These are phyloP conservation scores for Incumbomyces lentus DNA, from an alignment of 2,329 filamentous ascomycete species.

Conservation along the genomic window DNA sequence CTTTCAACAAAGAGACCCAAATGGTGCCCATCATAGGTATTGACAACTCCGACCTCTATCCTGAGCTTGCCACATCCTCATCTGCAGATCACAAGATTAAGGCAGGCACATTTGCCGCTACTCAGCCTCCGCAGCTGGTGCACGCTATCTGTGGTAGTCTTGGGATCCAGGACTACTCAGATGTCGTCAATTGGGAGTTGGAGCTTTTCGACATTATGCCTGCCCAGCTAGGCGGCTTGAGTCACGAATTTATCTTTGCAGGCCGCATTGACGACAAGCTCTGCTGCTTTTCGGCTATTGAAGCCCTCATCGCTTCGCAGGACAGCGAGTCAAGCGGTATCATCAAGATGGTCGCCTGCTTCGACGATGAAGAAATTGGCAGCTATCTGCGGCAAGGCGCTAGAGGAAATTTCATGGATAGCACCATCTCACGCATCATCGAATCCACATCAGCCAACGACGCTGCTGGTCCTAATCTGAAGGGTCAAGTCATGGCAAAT, in stretches of 20 bases:
- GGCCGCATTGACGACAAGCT: conserved; percentile 96
- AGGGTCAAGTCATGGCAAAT: conserved; percentile 77
- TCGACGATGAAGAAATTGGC: conserved; percentile 95
- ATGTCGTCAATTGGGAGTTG: conserved; percentile 91
- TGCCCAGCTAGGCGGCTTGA: conserved; percentile 70
- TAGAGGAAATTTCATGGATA: conserved; percentile 74
- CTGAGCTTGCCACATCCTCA: conserved; percentile 8
- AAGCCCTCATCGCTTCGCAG: conserved; percentile 64
- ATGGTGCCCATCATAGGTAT: conserved; percentile 90
- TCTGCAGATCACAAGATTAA: conserved; percentile 22
- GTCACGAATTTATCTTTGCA: conserved; percentile 89
- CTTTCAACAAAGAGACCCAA: conserved; percentile 80
- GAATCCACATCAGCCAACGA: conserved; percentile 40
- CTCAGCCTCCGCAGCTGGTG: conserved; percentile 77
- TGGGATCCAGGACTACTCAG: conserved; percentile 59
- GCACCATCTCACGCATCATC: conserved; percentile 68
- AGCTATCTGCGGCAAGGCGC: conserved; percentile 85
- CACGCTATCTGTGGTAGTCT: conserved; percentile 70
- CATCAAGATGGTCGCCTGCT: conserved; percentile 85
- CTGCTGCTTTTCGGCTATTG: conserved; percentile 83
- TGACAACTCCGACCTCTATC: conserved; percentile 54
- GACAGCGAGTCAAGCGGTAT: conserved; percentile 44
- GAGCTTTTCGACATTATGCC: conserved; percentile 89
- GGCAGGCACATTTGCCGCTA: conserved; percentile 62
- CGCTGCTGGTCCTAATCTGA: conserved; percentile 39